phyloP scores from a whole-genome alignment of 345 rosid genomes.

The Combretum micranthum region DNA sequence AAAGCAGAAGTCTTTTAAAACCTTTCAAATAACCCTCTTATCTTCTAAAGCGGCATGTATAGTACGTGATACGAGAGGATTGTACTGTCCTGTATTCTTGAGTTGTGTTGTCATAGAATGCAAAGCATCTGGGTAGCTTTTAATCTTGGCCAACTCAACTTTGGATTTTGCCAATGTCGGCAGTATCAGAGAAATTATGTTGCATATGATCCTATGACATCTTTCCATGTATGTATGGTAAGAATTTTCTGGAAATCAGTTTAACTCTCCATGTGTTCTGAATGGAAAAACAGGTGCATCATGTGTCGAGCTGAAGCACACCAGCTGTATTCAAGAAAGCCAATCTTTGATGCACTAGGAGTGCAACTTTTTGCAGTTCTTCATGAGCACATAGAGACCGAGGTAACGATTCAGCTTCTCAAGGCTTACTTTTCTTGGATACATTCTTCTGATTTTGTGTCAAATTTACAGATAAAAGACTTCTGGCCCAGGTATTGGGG shows the following conservation, averaged over 20 bases:
- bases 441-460: conserved; percentile 4
- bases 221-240: no score
- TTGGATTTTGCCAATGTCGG: no score
- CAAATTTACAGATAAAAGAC: conserved; percentile 37
- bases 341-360: conserved; percentile 58
- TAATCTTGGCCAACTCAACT: no score
- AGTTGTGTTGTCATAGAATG: no score
- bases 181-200: no score
- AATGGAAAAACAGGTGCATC: conserved; percentile 44
- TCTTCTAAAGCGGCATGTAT: no score
- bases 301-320: conserved; percentile 81
- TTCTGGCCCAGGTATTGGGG: conserved; percentile 81
- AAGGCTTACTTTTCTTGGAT: conserved; percentile 3
- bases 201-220: no score
- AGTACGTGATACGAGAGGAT: no score
- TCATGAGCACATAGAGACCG: conserved; percentile 56
- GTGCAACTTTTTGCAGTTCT: conserved; percentile 51
- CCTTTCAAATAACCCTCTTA: no score
- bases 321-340: conserved; percentile 49
- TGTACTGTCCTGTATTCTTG: no score
- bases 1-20: no score
- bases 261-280: background rate
- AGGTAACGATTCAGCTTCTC: conserved; percentile 27
- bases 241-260: background rate
- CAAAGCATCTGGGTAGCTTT: no score